A percentile compares a stretch with the other conserved stretches of the same genome.
Evolutionary conservation across 208 protist genomes (phyloP).

Genomic region (Leishmania major): DNA sequence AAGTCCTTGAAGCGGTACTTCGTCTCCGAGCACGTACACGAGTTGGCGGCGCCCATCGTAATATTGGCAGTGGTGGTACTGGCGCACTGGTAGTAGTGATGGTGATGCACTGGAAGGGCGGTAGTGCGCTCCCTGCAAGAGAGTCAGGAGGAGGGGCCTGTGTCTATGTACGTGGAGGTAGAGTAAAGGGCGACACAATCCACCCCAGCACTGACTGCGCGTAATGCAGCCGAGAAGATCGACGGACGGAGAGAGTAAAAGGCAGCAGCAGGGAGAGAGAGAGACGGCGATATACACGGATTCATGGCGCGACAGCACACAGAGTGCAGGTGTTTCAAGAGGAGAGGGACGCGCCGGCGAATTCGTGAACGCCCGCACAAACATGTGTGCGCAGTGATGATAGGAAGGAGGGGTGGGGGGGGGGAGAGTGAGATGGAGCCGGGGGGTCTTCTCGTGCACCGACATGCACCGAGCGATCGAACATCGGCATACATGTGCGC

Average conservation of each 20-base stretch:
- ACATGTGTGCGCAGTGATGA: neutral
- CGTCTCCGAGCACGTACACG: slow-evolving; percentile 48
- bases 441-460: neutral
- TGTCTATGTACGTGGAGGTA: too few species aligned
- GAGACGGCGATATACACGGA: neutral
- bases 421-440: neutral
- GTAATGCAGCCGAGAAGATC: neutral
- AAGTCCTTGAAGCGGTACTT: slow-evolving; percentile 84
- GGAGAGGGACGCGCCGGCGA: neutral
- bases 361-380: neutral
- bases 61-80: neutral
- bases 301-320: neutral
- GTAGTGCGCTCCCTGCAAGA: neutral
- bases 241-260: neutral
- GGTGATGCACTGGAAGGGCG: neutral
- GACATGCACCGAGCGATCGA: neutral
- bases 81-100: neutral
- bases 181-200: neutral
- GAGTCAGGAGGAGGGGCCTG: neutral
- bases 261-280: neutral
- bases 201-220: neutral
- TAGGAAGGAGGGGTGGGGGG: neutral
- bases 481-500: neutral
- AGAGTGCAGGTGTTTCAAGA: neutral
- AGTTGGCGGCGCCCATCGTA: slow-evolving; percentile 24